These are phyloP conservation scores for Cladosporium sp. DNA, from an alignment of 2,329 filamentous ascomycete species.

Conservation along the genomic window DNA sequence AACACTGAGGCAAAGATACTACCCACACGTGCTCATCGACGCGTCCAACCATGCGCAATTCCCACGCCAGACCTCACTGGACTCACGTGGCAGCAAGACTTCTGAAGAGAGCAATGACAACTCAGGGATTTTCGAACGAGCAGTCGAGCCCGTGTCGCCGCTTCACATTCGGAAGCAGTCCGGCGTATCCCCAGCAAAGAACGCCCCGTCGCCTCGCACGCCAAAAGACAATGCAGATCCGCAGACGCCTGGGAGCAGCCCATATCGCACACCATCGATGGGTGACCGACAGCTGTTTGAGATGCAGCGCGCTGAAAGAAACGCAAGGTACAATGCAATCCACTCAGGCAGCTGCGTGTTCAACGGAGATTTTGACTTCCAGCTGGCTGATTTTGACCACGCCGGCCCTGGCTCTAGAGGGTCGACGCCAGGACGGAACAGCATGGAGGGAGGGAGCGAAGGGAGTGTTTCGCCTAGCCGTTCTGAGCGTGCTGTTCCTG, in stretches of 20 bases:
- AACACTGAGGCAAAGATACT: neutral
- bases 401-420: slow-evolving; percentile 4
- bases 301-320: slow-evolving; percentile 23
- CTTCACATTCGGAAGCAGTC: slow-evolving; percentile 4
- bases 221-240: neutral
- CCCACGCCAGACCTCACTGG: neutral
- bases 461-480: neutral
- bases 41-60: neutral
- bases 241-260: slow-evolving; percentile 1
- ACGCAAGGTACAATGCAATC: slow-evolving; percentile 27
- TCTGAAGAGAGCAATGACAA: neutral
- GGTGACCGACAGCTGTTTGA: slow-evolving; percentile 23
- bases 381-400: slow-evolving; percentile 5
- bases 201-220: slow-evolving; percentile 4
- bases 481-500: neutral
- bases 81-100: neutral
- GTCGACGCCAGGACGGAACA: neutral
- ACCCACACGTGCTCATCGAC: neutral
- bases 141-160: neutral
- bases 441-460: neutral
- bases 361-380: neutral
- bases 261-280: slow-evolving; percentile 18
- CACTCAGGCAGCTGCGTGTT: neutral
- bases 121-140: neutral
- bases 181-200: neutral